Evolutionary conservation across 2,329 filamentous ascomycete genomes (phyloP).

Genomic region (Paracoccidioides brasiliensis): DNA sequence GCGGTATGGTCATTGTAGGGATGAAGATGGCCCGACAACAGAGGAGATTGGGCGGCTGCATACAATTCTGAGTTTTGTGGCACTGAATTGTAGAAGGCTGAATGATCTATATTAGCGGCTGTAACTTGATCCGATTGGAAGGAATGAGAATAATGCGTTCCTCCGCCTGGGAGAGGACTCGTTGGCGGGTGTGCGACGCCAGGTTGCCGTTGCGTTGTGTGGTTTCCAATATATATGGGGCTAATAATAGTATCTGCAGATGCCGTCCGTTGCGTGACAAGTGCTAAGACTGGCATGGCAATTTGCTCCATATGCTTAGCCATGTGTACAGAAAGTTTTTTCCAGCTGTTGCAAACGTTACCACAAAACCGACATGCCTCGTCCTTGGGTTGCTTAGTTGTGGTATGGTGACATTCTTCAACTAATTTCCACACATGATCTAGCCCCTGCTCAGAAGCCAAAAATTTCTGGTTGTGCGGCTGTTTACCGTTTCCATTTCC

Average conservation of each 20-base stretch:
- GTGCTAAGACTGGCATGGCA: conserved; percentile 60
- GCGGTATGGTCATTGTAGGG: conserved; percentile 3
- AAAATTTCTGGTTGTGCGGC: conserved; percentile 15
- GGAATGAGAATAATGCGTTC: neutral
- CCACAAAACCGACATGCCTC: conserved; percentile 83
- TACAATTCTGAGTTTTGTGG: conserved; percentile 4
- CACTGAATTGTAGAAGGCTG: neutral
- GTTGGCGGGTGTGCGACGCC: neutral
- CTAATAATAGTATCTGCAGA: conserved; percentile 26
- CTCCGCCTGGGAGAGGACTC: neutral
- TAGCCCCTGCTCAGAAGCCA: conserved; percentile 24
- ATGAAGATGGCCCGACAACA: conserved; percentile 2
- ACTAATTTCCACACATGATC: conserved; percentile 66
- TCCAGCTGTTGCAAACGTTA: conserved; percentile 70
- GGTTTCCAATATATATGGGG: conserved; percentile 2
- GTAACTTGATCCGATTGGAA: neutral
- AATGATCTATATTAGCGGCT: neutral
- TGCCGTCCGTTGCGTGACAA: conserved; percentile 33
- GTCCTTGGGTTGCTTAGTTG: conserved; percentile 49
- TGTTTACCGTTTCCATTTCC: conserved; percentile 45
- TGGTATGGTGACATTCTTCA: conserved; percentile 63
- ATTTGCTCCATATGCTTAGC: conserved; percentile 92
- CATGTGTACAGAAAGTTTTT: conserved; percentile 85
- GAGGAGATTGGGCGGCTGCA: neutral
- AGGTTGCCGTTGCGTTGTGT: neutral